Conservation (phyloP, 176 grass and related monocot genomes). For the Musa beccarii region DNA sequence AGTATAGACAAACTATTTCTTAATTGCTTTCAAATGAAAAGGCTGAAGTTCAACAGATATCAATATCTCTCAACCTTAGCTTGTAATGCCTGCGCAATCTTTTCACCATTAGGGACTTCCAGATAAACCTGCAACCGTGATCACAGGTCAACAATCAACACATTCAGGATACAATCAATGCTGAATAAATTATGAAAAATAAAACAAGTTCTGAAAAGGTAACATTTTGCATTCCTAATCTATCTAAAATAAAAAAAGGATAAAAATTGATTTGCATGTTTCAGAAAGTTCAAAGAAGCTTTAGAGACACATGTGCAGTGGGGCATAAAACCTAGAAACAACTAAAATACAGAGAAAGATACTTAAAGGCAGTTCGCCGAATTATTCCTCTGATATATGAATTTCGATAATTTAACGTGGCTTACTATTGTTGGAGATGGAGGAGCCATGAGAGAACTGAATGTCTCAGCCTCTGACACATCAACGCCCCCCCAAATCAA, state of each 20-base stretch:
- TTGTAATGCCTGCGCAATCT: slow-evolving; percentile 52
- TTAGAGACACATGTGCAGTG: too few relatives aligned
- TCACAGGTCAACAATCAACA: neutral
- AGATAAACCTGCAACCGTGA: slow-evolving; percentile 44
- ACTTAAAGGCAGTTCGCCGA: neutral
- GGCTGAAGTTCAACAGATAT: neutral
- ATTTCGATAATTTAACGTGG: neutral
- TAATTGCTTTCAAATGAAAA: neutral
- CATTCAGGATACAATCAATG: neutral
- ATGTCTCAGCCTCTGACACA: slow-evolving; percentile 33
- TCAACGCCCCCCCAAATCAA: slow-evolving; percentile 47
- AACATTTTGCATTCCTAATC: too few relatives aligned
- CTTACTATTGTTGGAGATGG: slow-evolving; percentile 64
- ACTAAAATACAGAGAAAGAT: neutral
- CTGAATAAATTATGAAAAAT: too few relatives aligned
- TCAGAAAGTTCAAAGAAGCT: too few relatives aligned
- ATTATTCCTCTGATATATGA: neutral
- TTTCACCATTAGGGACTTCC: slow-evolving; percentile 59
- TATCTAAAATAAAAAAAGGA: too few relatives aligned
- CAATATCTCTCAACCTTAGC: slow-evolving; percentile 31
- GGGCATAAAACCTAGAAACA: too few relatives aligned
- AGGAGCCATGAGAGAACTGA: slow-evolving; percentile 39
- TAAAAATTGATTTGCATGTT: too few relatives aligned
- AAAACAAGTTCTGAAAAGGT: too few relatives aligned
- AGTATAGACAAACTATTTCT: neutral